A percentile compares a stretch with the other conserved stretches of the same genome.
Conservation (phyloP, 1,139 yeast species). For the Protomyces lactucae-debilis region DNA sequence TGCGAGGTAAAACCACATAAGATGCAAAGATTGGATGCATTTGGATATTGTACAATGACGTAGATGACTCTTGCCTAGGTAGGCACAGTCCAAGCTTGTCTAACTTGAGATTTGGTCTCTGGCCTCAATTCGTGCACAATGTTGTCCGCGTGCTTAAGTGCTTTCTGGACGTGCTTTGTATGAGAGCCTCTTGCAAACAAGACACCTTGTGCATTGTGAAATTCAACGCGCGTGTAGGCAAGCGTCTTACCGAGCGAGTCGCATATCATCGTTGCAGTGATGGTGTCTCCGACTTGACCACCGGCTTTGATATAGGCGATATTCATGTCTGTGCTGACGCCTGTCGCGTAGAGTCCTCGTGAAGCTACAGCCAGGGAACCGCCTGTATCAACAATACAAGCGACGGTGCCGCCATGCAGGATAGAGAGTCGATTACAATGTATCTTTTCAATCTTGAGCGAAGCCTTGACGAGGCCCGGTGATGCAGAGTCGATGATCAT, state of each 20-base stretch:
- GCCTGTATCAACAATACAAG: slow-evolving; percentile 43
- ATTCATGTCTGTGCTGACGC: slow-evolving; percentile 45
- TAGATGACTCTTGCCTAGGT: not conserved
- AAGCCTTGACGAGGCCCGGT: slow-evolving; percentile 21
- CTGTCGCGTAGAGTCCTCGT: slow-evolving; percentile 44
- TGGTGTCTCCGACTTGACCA: slow-evolving; percentile 41
- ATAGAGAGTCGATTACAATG: slow-evolving; percentile 19
- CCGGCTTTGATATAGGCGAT: slow-evolving; percentile 45
- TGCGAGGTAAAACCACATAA: not conserved
- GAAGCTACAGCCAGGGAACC: slow-evolving; percentile 47
- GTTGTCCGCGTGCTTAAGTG: slow-evolving; percentile 31
- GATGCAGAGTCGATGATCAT: slow-evolving; percentile 2
- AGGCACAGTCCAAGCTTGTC: not conserved
- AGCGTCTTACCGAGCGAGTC: slow-evolving; percentile 42
- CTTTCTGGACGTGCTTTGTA: slow-evolving; percentile 44
- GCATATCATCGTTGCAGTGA: slow-evolving; percentile 17
- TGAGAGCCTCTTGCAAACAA: slow-evolving; percentile 46
- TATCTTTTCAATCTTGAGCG: slow-evolving; percentile 11
- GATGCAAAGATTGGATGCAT: not conserved
- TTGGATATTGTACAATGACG: not conserved
- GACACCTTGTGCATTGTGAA: slow-evolving; percentile 36
- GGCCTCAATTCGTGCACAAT: slow-evolving; percentile 9
- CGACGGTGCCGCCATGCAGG: slow-evolving; percentile 45
- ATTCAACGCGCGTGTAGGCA: slow-evolving; percentile 44
- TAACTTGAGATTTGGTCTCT: not conserved